Percentiles rank a stretch among this genome's conserved stretches.
phyloP scores from a whole-genome alignment of 768 basidiomycete species.

The Harrya chromipes region DNA sequence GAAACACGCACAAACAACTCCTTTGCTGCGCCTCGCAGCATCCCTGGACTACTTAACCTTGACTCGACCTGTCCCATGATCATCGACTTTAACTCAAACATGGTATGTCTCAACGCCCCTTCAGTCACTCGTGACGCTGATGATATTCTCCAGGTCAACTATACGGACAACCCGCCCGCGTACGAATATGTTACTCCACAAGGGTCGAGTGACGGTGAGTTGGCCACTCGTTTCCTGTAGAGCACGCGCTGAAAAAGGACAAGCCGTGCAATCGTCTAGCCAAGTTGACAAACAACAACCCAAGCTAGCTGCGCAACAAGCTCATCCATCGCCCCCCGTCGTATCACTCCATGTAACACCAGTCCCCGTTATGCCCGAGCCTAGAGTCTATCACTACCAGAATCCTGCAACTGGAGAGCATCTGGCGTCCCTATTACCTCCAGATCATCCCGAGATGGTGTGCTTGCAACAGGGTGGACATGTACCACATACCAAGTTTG shows the following conservation, averaged over 20 bases:
- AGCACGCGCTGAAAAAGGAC: neutral
- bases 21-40: too few species aligned
- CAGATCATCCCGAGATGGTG: slow-evolving; percentile 79
- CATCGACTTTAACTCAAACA: slow-evolving; percentile 22
- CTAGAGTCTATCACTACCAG: slow-evolving; percentile 65
- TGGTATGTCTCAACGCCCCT: slow-evolving; percentile 15
- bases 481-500: slow-evolving; percentile 57
- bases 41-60: too few species aligned
- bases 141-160: slow-evolving; percentile 8
- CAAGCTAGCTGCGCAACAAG: slow-evolving; percentile 7
- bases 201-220: slow-evolving; percentile 28
- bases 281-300: slow-evolving; percentile 11
- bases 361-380: slow-evolving; percentile 36
- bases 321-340: slow-evolving; percentile 11
- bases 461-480: slow-evolving; percentile 81
- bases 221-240: neutral
- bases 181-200: slow-evolving; percentile 41
- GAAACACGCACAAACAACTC: slow-evolving; percentile 15
- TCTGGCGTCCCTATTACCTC: slow-evolving; percentile 63
- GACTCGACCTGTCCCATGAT: slow-evolving; percentile 16
- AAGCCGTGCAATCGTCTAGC: slow-evolving; percentile 11
- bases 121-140: neutral
- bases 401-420: slow-evolving; percentile 58
- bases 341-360: slow-evolving; percentile 26
- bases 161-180: slow-evolving; percentile 45